Evolutionary conservation across 768 basidiomycete species (phyloP), one percentile per base, ranked within the genome.

Genomic region (Porpolomopsis calyptriformis): DNA sequence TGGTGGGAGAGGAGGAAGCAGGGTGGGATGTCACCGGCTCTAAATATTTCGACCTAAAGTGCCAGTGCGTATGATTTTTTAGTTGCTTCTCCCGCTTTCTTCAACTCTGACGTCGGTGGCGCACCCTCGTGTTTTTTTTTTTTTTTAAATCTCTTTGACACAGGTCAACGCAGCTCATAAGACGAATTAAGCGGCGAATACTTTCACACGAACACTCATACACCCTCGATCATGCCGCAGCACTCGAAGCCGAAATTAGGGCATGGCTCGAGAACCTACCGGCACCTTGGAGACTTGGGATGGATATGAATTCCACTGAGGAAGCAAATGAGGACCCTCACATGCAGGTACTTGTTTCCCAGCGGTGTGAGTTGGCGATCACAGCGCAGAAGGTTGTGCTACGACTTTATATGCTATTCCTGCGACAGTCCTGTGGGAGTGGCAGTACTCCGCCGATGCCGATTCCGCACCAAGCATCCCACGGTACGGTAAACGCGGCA

Each of bases 321-420:
- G 16, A 33, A 14, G 24, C 16, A 8, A 11, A 12, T 11, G 7
- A 22, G 23, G 26, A 44, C 38, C 34, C 19, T 26, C 18, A 12
- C 8, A 65, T 71, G 6, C 63, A 67, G 1, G 54, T 64, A 8
- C 65, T 77, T 24, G 56, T 68, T 40, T 68, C 68, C 9, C 75
- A 82, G 55, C 70, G 73, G 33, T 74, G 74, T 61, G 78, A 84
- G 52, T 62, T 86, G 40, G 69, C 71, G 1, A 71, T 83, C 36
- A 66, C 75, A 42, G 77, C 78, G 4, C 71, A 84, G 52, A 62
- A 76, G 31, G 57, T 87, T 43, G 65, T 83, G 45, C 62, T 85
- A 51, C 77, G 76, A 60, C 64, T 76, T 4, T 86, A 80, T 57
- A 56, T 77, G n/a, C 85, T 85, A 0, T 83, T 85, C 55, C 26